A percentile compares a stretch with the other conserved stretches of the same genome.
These are phyloP conservation scores for Xanthoconium purpureum DNA, from an alignment of 768 basidiomycete genomes.

Conservation along the genomic window DNA sequence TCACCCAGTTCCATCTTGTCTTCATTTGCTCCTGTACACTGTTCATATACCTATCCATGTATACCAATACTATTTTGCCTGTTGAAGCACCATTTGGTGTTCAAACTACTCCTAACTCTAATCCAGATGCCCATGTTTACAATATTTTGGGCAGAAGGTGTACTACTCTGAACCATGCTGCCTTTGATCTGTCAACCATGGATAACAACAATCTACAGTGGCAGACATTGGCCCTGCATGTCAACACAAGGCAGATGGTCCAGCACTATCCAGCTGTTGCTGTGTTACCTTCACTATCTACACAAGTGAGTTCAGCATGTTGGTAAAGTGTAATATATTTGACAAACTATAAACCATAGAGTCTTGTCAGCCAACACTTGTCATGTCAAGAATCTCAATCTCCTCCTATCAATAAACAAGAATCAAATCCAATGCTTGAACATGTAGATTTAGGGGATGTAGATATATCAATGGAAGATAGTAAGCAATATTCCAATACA, in stretches of 20 bases:
- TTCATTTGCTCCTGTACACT: neutral
- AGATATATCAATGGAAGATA: neutral
- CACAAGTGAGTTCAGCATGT: constrained; percentile 10
- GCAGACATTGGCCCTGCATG: constrained; percentile 9
- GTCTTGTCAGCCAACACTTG: too few species aligned
- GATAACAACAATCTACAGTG: neutral
- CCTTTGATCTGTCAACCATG: neutral
- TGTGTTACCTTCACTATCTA: neutral
- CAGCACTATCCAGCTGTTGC: neutral
- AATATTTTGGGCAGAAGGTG: neutral
- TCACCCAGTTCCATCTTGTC: neutral
- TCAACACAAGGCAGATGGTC: constrained; percentile 21
- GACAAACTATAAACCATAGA: neutral
- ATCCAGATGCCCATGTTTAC: neutral
- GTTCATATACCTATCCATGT: constrained; percentile 7
- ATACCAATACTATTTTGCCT: neutral
- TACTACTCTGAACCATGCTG: neutral
- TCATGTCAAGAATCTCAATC: neutral
- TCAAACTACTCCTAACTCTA: neutral
- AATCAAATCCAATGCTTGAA: neutral
- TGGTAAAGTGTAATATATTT: accelerated
- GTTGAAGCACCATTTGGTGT: neutral
- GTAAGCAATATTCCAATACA: neutral
- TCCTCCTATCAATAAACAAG: neutral
- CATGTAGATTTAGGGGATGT: neutral